Evolutionary conservation across 2,329 filamentous ascomycete genomes (phyloP).

Genomic region (Camillea tinctor): DNA sequence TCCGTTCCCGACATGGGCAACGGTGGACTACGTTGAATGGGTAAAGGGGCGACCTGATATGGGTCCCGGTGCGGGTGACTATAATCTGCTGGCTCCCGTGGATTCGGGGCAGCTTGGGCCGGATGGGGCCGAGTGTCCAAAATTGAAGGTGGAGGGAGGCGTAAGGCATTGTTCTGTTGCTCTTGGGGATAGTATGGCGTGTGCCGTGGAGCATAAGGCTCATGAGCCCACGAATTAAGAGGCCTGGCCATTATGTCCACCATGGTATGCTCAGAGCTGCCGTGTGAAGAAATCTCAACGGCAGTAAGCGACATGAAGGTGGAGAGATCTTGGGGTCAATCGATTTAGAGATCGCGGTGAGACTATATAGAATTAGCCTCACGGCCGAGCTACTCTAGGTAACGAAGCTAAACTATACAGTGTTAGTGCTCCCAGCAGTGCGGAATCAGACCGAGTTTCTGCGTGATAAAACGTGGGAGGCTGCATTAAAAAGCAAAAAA

Average conservation of each 20-base stretch:
- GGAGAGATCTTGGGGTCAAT: constrained; percentile 7
- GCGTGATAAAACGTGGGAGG: constrained; percentile 10
- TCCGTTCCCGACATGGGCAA: constrained; percentile 17
- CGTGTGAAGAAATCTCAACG: constrained; percentile 21
- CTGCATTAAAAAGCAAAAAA: constrained; percentile 15
- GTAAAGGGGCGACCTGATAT: constrained; percentile 20
- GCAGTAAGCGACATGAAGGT: constrained; percentile 23
- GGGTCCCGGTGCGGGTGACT: constrained; percentile 19
- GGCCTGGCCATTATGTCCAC: constrained; percentile 32
- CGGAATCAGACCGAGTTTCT: constrained; percentile 14
- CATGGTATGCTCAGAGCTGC: constrained; percentile 28
- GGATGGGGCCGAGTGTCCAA: constrained; percentile 21
- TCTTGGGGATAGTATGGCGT: constrained; percentile 26
- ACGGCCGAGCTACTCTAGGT: constrained; percentile 6
- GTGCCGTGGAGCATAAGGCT: constrained; percentile 28
- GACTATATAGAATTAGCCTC: constrained; percentile 17
- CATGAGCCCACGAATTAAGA: constrained; percentile 29
- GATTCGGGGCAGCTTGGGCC: constrained; percentile 17
- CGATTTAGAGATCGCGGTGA: constrained; percentile 10
- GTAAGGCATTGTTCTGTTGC: constrained; percentile 22
- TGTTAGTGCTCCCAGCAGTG: constrained; percentile 20
- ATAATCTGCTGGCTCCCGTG: constrained; percentile 20
- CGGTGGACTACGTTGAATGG: constrained; percentile 19
- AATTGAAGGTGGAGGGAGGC: constrained; percentile 29
- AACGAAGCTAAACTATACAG: constrained; percentile 11